These are phyloP conservation scores for Platanus orientalis DNA, from an alignment of 164 flowering plant genomes.

Conservation along the genomic window DNA sequence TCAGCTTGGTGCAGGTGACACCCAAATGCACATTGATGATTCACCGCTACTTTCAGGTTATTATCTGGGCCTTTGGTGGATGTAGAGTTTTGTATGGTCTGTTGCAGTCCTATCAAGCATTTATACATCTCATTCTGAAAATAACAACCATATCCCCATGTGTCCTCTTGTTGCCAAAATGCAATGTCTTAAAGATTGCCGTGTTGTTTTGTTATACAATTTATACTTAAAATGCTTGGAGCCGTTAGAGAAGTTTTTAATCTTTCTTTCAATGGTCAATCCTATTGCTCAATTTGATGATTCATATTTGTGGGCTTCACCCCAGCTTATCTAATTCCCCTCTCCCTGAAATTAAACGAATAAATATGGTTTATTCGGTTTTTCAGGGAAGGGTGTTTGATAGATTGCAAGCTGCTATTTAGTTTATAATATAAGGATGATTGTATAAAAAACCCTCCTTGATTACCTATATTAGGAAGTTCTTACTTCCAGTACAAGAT, in stretches of 20 bases:
- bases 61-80: not conserved
- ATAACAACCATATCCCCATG: too few species aligned
- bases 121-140: too few species aligned
- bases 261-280: too few species aligned
- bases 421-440: not conserved
- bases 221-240: too few species aligned
- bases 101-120: too few species aligned
- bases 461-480: not conserved
- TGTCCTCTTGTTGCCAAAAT: too few species aligned
- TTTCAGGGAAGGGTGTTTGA: not conserved
- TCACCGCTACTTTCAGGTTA: not conserved
- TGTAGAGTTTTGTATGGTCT: not conserved
- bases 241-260: too few species aligned
- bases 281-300: not conserved
- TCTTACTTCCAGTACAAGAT: not conserved
- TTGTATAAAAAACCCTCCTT: not conserved
- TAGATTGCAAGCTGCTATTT: not conserved
- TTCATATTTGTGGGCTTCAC: not conserved
- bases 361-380: too few species aligned
- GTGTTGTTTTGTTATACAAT: too few species aligned
- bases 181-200: too few species aligned
- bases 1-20: not conserved
- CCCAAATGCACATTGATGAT: not conserved
- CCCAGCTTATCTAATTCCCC: not conserved
- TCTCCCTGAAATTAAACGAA: not conserved